Evolutionary conservation across 208 protist genomes (phyloP).

Genomic region (Leishmania tropica): DNA sequence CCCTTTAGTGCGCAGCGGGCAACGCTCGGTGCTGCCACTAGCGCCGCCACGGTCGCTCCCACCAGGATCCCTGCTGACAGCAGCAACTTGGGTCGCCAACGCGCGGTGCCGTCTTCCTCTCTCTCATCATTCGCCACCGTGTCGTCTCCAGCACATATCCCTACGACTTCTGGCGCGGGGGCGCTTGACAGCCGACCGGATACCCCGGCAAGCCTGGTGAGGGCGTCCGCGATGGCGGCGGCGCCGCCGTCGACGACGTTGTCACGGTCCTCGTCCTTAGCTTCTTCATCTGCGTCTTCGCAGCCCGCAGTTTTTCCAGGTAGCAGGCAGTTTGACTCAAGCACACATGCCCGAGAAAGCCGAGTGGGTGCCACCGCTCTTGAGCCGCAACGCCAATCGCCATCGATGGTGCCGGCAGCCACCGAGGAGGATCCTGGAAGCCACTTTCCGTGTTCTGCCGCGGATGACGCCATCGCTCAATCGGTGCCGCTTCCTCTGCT

Average conservation of each 20-base stretch:
- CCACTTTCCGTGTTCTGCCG: not conserved
- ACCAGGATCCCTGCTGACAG: not conserved
- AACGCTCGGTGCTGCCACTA: not conserved
- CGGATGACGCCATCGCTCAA: not conserved
- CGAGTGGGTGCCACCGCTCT: not conserved
- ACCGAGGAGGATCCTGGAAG: not conserved
- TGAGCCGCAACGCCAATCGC: not conserved
- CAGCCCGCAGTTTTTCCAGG: not conserved
- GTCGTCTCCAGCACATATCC: not conserved
- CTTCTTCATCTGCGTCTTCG: conserved; percentile 6
- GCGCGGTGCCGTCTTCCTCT: not conserved
- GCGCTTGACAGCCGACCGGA: not conserved
- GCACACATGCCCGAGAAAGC: not conserved
- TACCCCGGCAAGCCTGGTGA: not conserved
- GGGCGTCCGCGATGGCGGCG: not conserved
- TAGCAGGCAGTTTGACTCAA: not conserved
- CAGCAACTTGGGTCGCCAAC: not conserved
- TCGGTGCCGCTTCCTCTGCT: conserved; percentile 20
- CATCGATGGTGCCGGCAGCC: not conserved
- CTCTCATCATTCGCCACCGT: not conserved
- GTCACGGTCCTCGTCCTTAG: not conserved
- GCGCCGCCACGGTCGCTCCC: not conserved
- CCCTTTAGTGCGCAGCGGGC: not conserved
- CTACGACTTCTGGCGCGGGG: not conserved
- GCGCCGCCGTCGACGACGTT: not conserved